These are phyloP conservation scores for Olyra latifolia DNA, from an alignment of 176 grass and related monocot genomes.

Conservation along the genomic window DNA sequence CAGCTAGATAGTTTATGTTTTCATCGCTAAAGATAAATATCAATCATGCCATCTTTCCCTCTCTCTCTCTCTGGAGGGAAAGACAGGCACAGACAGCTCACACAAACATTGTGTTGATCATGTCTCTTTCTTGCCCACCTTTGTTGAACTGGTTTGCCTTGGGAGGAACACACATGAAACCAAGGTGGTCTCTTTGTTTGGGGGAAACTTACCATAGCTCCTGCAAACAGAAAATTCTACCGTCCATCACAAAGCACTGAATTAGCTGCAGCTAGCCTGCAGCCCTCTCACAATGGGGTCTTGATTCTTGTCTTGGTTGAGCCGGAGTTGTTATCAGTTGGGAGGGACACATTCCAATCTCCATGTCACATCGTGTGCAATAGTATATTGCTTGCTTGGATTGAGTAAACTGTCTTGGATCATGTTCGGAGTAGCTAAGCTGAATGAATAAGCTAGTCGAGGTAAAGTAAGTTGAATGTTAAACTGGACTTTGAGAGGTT, in stretches of 20 bases:
- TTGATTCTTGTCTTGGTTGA: slow-evolving; percentile 28
- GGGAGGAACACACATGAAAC: slow-evolving; percentile 35
- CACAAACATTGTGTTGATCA: slow-evolving; percentile 53
- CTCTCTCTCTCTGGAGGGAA: neutral
- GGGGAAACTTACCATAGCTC: neutral
- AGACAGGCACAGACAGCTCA: slow-evolving; percentile 41
- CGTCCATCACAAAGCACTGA: neutral
- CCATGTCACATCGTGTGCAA: neutral
- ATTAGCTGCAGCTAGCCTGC: slow-evolving; percentile 33
- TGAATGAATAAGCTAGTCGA: too few species aligned
- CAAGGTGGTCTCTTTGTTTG: neutral
- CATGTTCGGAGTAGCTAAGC: too few species aligned
- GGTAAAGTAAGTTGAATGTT: too few species aligned
- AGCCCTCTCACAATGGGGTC: neutral
- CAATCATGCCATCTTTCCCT: slow-evolving; percentile 37
- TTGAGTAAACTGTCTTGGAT: slow-evolving; percentile 1
- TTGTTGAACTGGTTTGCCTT: slow-evolving; percentile 41
- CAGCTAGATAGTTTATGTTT: slow-evolving; percentile 33
- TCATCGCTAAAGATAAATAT: slow-evolving; percentile 25
- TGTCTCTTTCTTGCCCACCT: slow-evolving; percentile 59
- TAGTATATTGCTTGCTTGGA: slow-evolving; percentile 42
- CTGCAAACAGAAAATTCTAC: neutral
- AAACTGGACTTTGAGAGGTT: too few species aligned
- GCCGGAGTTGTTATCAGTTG: neutral
- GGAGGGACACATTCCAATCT: slow-evolving; percentile 11